A percentile compares a stretch with the other conserved stretches of the same genome.
phyloP scores from a whole-genome alignment of 306 rosid species.

The Luffa aegyptiaca region DNA sequence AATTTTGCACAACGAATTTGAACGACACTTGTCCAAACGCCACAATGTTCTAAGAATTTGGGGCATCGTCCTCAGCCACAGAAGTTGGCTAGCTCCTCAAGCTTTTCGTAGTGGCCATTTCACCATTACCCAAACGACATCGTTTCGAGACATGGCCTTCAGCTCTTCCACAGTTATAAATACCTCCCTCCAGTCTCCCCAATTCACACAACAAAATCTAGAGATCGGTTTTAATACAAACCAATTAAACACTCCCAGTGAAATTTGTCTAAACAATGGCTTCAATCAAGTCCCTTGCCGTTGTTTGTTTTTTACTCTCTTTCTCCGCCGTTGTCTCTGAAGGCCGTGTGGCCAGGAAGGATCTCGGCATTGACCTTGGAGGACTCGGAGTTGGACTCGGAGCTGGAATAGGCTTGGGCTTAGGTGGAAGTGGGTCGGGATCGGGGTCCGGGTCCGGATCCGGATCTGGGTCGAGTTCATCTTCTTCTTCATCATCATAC shows the following conservation, averaged over 20 bases:
- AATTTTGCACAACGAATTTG: too few species aligned
- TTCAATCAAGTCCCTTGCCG: neutral
- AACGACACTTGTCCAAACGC: neutral
- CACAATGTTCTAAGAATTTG: neutral
- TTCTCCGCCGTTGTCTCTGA: slow-evolving; percentile 15
- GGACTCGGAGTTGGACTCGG: slow-evolving; percentile 50
- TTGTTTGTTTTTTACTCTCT: neutral
- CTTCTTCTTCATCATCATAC: neutral
- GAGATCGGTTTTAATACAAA: too few species aligned
- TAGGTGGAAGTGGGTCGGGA: slow-evolving; percentile 35
- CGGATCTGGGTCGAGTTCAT: slow-evolving; percentile 20
- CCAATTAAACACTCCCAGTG: too few species aligned
- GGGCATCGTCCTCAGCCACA: neutral
- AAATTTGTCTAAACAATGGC: neutral
- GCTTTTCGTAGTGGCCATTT: neutral
- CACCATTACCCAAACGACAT: neutral
- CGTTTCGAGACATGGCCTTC: neutral
- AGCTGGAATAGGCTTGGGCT: slow-evolving; percentile 25
- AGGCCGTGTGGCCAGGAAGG: slow-evolving; percentile 52
- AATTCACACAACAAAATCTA: neutral
- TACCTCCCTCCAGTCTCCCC: neutral
- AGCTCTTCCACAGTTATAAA: neutral
- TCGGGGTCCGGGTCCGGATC: slow-evolving; percentile 34
- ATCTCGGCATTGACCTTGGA: slow-evolving; percentile 56
- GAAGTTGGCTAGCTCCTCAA: neutral